Evolutionary conservation across 768 basidiomycete species (phyloP).

Genomic region (Phlebiopsis flavidoalba): DNA sequence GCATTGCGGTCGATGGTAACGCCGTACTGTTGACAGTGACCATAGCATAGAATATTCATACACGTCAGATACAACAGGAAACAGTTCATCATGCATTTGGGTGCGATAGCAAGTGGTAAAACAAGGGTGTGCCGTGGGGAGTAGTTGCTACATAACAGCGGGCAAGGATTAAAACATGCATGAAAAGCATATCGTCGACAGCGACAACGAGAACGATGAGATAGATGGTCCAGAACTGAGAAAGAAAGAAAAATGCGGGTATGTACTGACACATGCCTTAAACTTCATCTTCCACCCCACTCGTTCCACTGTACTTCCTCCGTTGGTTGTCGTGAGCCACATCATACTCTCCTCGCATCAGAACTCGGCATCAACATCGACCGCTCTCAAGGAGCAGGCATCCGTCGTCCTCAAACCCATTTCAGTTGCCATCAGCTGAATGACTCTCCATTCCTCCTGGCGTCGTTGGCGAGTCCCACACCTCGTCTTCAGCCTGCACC

Average conservation of each 20-base stretch:
- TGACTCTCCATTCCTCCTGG: neutral
- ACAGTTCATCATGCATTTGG: neutral
- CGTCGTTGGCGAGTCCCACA: neutral
- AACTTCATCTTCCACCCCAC: conserved; percentile 17
- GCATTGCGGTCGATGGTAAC: conserved; percentile 55
- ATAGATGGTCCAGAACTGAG: neutral
- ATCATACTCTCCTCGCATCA: conserved; percentile 5
- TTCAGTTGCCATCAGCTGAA: neutral
- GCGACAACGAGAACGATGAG: neutral
- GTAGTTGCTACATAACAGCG: neutral
- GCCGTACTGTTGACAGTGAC: conserved; percentile 51
- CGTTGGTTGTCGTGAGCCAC: neutral
- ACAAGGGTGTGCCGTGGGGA: too few relatives aligned
- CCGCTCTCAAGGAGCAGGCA: neutral
- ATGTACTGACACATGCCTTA: neutral
- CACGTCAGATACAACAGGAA: neutral
- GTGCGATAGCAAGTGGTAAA: neutral
- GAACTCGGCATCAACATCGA: conserved; percentile 22
- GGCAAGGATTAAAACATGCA: neutral
- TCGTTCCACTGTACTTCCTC: conserved; percentile 23
- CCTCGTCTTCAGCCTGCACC: conserved; percentile 17
- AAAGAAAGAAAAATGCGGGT: neutral
- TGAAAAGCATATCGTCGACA: neutral
- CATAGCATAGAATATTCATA: conserved; percentile 20
- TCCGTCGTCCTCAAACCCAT: conserved; percentile 15